Conservation (phyloP, 371 early-diverging fungal species). For the Apophysomyces ossiformis region DNA sequence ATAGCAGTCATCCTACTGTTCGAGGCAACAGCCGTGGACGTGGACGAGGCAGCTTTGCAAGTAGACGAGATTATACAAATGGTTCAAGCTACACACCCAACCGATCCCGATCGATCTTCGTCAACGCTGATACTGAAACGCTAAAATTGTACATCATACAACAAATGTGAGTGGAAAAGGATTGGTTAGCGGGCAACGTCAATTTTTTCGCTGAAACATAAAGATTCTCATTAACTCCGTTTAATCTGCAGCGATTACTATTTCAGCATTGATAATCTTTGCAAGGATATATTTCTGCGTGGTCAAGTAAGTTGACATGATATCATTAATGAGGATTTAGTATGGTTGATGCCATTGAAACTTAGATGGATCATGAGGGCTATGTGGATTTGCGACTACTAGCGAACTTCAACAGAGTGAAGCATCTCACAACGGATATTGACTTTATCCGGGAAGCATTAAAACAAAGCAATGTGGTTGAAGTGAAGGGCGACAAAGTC, state of each 20-base stretch:
- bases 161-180: conserved; percentile 43
- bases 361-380: conserved; percentile 79
- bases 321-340: not conserved
- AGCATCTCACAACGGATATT: conserved; percentile 63
- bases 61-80: conserved; percentile 15
- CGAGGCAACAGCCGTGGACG: conserved; percentile 36
- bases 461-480: conserved; percentile 49
- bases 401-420: conserved; percentile 84
- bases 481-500: conserved; percentile 62
- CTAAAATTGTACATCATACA: conserved; percentile 54
- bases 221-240: not conserved
- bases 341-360: not conserved
- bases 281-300: conserved; percentile 89
- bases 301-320: conserved; percentile 39
- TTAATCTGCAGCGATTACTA: conserved; percentile 70
- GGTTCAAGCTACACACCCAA: conserved; percentile 17
- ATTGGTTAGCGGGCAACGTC: not conserved
- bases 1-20: conserved; percentile 10
- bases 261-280: conserved; percentile 91
- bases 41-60: conserved; percentile 28
- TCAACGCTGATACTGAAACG: conserved; percentile 42
- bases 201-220: conserved; percentile 3
- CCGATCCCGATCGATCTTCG: conserved; percentile 30
- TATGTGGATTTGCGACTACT: conserved; percentile 72
- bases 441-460: conserved; percentile 60